These are phyloP conservation scores for Lathyrus tuberosus DNA, from an alignment of 306 rosid genomes.

Conservation along the genomic window DNA sequence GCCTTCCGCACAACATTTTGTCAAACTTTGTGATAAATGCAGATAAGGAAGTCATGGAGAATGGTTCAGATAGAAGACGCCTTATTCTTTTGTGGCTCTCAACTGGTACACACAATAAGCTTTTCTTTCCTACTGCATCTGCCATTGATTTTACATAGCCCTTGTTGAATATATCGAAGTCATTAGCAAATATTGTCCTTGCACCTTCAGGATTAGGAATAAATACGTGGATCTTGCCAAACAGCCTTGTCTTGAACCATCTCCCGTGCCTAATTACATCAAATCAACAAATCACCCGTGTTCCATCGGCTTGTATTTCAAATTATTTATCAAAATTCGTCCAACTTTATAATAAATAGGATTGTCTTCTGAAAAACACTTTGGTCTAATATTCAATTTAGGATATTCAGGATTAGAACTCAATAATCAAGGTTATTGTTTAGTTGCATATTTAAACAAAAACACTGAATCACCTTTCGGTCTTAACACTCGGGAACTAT, in stretches of 20 bases:
- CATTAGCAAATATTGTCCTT: slow-evolving; percentile 56
- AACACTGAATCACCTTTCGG: neutral
- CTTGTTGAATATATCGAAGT: slow-evolving; percentile 70
- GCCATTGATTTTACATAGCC: slow-evolving; percentile 78
- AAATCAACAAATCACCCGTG: slow-evolving; percentile 9
- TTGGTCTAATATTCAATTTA: neutral
- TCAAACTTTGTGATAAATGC: slow-evolving; percentile 59
- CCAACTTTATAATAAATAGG: neutral
- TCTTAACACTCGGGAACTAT: neutral
- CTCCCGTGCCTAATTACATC: slow-evolving; percentile 60
- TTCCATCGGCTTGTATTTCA: slow-evolving; percentile 3
- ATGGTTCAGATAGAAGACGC: slow-evolving; percentile 69
- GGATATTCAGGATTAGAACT: neutral
- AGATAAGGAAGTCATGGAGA: slow-evolving; percentile 64
- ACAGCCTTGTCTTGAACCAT: slow-evolving; percentile 79
- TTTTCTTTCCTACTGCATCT: slow-evolving; percentile 65
- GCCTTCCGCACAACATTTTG: slow-evolving; percentile 55
- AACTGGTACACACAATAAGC: slow-evolving; percentile 59
- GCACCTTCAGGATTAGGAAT: slow-evolving; percentile 75
- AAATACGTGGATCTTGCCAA: slow-evolving; percentile 68
- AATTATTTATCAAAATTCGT: neutral
- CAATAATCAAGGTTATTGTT: slow-evolving; percentile 14
- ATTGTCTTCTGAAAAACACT: slow-evolving; percentile 1
- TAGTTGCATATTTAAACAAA: neutral
- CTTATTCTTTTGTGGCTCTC: slow-evolving; percentile 71